Evolutionary conservation across 441 rosid species (phyloP), one percentile per base, ranked within the genome.

Genomic region (Aquilaria agallochum): DNA sequence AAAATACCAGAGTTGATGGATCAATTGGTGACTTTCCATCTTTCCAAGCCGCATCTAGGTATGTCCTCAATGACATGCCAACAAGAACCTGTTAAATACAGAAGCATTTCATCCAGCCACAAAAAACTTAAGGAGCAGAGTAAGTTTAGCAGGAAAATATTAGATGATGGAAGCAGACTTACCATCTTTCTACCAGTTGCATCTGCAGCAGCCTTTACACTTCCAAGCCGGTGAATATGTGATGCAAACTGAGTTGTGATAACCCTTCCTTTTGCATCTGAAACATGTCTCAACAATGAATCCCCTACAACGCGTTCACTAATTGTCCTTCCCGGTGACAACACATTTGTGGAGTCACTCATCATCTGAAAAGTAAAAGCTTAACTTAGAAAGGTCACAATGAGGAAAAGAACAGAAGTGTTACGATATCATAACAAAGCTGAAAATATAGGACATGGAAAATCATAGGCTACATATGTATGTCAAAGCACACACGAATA

Each of bases 141-240:
- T 53, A 53, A 42, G 15, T 56, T n/a, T 50, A 54, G 10, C 15
- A 11, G 11, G 56, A 52, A 49, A 3, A 20, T 27, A 46, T 53
- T 46, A 44, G 33, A 48, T 55, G 46, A 47, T 31, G 65, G 46
- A 57, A 74, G 62, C 45, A 50, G 20, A 45, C 87, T 34, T 78
- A 91, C 97, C 92, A 94, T 70, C 74, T 94, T 90, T 74, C 97
- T 86, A 59, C 96, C 94, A 36, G 89, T 89, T 72, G 78, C 68
- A 84, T 94, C 97, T 36, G 99, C 99, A 73, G 97, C 99, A 68
- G 93, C 91, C 76, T 94, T 94, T 61, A 94, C 86, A 79, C 99
- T 90, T 84, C 99, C 99, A 32, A 94, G 86, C 56, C 99, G 91
- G 66, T 90, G 96, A 68, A 94, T 87, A 68, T 94, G 90, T 60